These are phyloP conservation scores for Geoglossum glabrum DNA, from an alignment of 495 filamentous ascomycete species.

Conservation along the genomic window DNA sequence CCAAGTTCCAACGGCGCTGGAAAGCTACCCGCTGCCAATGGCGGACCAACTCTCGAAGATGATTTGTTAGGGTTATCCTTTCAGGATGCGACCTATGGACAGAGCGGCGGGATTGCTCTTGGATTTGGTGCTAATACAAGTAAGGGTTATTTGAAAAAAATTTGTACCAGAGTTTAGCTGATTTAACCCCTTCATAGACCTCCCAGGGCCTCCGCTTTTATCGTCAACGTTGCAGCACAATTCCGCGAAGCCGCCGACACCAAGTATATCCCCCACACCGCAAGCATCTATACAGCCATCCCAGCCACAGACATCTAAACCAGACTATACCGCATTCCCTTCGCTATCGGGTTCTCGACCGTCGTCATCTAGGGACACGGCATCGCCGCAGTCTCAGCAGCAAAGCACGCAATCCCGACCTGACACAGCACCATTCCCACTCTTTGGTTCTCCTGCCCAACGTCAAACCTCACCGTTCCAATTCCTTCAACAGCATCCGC, in stretches of 20 bases:
- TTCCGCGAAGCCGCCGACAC: slow-evolving; percentile 25
- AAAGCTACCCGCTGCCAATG: slow-evolving; percentile 17
- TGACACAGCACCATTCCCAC: slow-evolving; percentile 20
- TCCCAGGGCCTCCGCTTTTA: slow-evolving; percentile 41
- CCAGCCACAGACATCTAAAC: slow-evolving; percentile 22
- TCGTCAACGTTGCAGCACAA: slow-evolving; percentile 41
- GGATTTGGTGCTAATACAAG: slow-evolving; percentile 53
- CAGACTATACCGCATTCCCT: slow-evolving; percentile 44
- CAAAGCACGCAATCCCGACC: not conserved
- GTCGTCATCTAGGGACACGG: slow-evolving; percentile 7
- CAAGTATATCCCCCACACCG: slow-evolving; percentile 20
- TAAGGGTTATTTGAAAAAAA: slow-evolving; percentile 15
- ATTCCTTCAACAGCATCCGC: slow-evolving; percentile 16
- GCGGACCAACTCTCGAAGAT: slow-evolving; percentile 24
- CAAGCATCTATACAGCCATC: slow-evolving; percentile 15
- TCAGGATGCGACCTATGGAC: slow-evolving; percentile 39
- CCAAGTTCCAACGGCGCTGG: slow-evolving; percentile 29
- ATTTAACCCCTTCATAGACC: slow-evolving; percentile 20
- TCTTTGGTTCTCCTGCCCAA: slow-evolving; percentile 13
- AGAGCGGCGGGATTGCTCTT: slow-evolving; percentile 68
- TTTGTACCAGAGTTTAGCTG: slow-evolving; percentile 5
- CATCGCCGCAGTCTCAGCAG: not conserved
- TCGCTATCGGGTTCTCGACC: slow-evolving; percentile 23
- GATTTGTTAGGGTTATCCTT: slow-evolving; percentile 53
- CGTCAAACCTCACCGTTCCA: slow-evolving; percentile 21